These are phyloP conservation scores for Silene uniflora DNA, from an alignment of 148 eudicot genomes.

Conservation along the genomic window DNA sequence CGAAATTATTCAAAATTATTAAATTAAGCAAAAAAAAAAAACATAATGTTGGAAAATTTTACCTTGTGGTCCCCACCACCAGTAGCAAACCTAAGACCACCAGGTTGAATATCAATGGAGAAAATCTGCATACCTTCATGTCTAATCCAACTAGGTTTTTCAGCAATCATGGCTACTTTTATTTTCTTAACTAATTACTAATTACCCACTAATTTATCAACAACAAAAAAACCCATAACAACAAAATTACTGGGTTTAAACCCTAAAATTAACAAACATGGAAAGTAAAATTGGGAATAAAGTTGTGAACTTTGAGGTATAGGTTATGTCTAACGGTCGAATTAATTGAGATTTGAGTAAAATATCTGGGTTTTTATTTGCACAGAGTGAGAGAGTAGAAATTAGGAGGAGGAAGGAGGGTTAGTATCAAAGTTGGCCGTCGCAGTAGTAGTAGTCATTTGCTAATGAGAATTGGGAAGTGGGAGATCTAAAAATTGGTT, in stretches of 20 bases:
- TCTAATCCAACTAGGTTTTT: conserved; percentile 87
- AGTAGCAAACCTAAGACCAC: conserved; percentile 86
- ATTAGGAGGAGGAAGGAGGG: too few relatives aligned
- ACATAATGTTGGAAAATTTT: neutral
- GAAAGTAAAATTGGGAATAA: neutral
- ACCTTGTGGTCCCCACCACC: conserved; percentile 99
- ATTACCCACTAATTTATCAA: conserved; percentile 1
- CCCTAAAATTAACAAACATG: conserved; percentile 2
- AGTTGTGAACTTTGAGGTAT: neutral
- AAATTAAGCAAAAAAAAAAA: neutral
- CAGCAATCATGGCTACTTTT: conserved; percentile 59
- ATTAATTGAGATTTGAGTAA: neutral
- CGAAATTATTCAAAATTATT: neutral
- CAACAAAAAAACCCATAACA: neutral
- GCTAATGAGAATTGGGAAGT: too few relatives aligned
- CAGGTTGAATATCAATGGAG: conserved; percentile 96
- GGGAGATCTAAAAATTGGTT: too few relatives aligned
- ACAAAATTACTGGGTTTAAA: conserved; percentile 10
- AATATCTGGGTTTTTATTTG: too few relatives aligned
- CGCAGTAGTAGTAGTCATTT: too few relatives aligned
- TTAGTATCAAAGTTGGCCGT: too few relatives aligned
- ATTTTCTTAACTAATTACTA: neutral
- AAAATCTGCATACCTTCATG: conserved; percentile 92
- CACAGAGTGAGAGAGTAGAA: too few relatives aligned
- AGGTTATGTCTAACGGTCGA: neutral